Evolutionary conservation across 192 early-diverging fungal species (phyloP), one percentile per base, ranked within the genome.

Genomic region (Linderina pennispora): DNA sequence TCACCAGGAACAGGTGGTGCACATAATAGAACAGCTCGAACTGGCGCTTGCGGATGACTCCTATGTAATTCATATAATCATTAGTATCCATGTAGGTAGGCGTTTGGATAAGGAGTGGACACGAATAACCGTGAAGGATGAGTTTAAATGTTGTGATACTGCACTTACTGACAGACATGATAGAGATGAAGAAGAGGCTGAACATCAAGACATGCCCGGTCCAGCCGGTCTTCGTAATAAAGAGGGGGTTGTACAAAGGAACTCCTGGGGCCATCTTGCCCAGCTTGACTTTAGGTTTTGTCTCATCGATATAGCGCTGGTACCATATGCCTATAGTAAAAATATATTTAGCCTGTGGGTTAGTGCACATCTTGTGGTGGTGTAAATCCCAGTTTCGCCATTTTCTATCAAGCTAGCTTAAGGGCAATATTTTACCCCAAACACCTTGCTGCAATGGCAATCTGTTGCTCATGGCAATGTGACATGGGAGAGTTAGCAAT

Each of bases 1-100:
- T 88, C 6, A 77, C 55, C 24, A 89, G 48, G 48, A 81, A 84
- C 11, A 87, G 70, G 50, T 91, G 87, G 67, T 91, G 89, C 38
- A 76, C 72, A 56, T 77, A 86, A 76, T 86, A 89, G 58, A 91
- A 89, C 41, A 76, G 32, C 70, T 91, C 85, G 65, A 86, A 89
- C 23, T 84, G 48, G 32, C 58, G 56, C 31, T 63, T 64, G 26
- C 84, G 72, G 28, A 83, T 65, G 11, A 66, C 68, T n/a, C 59
- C 42, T 69, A 69, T 23, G 2, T 15, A 22, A 46, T 15, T 46
- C n/a, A 17, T 6, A 17, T 11, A 21, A 18, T 8, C 1, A 8
- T n/a, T n/a, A n/a, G n/a, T n/a, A n/a, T n/a, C n/a, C n/a, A n/a
- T n/a, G n/a, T n/a, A n/a, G n/a, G n/a, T n/a, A n/a, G n/a, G n/a